Evolutionary conservation across 2,329 filamentous ascomycete genomes (phyloP), one percentile per base, ranked within the genome.

Genomic region (Coniella lustricola): DNA sequence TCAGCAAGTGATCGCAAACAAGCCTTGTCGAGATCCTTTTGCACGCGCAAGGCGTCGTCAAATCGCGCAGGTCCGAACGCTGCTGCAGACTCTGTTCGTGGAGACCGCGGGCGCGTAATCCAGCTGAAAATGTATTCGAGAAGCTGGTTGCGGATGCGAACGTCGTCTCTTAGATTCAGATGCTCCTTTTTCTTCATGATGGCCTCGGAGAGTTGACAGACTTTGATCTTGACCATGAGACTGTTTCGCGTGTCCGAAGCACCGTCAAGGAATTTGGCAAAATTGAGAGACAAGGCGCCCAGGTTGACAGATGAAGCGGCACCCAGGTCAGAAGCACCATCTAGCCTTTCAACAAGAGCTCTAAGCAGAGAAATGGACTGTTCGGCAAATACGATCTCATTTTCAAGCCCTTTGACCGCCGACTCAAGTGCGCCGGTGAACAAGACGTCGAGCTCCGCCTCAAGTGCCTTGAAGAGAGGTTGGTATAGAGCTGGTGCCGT

Each of bases 81-180:
- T n/a, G 64, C 57, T 8, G 67, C 62, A 9, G 50, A 53, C 34
- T 77, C 76, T 3, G 63, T 57, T 5, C 66, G 67, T 0, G 76
- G 72, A 16, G 77, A 76, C 13, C 74, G 73, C 16, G 79, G 78
- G 10, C 81, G 72, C 21, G 80, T 75, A 56, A 85, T 84, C 82
- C 82, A 86, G 51, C 78, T 74, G 53, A 84, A 84, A 32, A 85
- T 78, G 50, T 81, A 80, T 59, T 85, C 82, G 10, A 86, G 67
- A 13, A 86, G 67, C 57, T 85, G 81, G 54, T 86, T 86, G 46
- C 82, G 70, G 56, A 84, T 82, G 22, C 81, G 76, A 34, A 85
- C 78, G 60, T 86, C 82, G 56, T 86, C 81, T 44, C 82, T 74
- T 10, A 86, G 66, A 55, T 84, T 85, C 36, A 86, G 65, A 44